Evolutionary conservation across 352 stramenopile species (phyloP).

Genomic region (Aphanomyces stellatus): DNA sequence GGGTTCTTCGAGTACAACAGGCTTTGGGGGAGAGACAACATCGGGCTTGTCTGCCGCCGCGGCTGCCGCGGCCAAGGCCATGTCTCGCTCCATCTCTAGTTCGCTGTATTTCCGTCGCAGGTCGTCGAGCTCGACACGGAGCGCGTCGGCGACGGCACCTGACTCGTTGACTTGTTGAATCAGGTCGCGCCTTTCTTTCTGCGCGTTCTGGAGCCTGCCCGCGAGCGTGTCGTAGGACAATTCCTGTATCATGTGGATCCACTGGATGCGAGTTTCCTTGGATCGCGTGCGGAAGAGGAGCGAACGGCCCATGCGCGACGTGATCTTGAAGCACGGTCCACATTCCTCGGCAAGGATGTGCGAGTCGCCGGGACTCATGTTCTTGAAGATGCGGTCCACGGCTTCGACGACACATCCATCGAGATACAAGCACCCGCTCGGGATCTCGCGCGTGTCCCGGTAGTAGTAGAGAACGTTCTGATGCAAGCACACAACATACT

Average conservation of each 20-base stretch:
- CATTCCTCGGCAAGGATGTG: conserved; percentile 38
- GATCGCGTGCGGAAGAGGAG: conserved; percentile 56
- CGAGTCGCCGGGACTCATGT: conserved; percentile 23
- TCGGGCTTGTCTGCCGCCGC: neutral
- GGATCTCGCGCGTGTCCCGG: conserved; percentile 35
- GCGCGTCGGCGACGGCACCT: neutral
- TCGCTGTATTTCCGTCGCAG: conserved; percentile 27
- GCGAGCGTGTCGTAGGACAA: conserved; percentile 23
- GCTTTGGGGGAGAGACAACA: neutral
- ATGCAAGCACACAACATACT: conserved; percentile 50
- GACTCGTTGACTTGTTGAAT: neutral
- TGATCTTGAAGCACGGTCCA: conserved; percentile 66
- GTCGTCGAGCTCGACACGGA: conserved; percentile 11
- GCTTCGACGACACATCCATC: conserved; percentile 35
- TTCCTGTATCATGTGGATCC: conserved; percentile 43
- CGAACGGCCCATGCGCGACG: conserved; percentile 39
- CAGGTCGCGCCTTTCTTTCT: neutral
- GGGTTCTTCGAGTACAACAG: neutral
- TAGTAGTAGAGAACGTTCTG: conserved; percentile 59
- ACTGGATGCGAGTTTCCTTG: conserved; percentile 35
- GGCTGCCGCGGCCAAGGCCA: neutral
- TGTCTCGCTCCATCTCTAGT: too few species aligned
- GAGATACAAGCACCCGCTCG: conserved; percentile 44
- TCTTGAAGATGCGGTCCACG: conserved; percentile 53
- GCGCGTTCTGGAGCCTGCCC: neutral